Evolutionary conservation across 1,284 basidiomycete species (phyloP), one percentile per base, ranked within the genome.

Genomic region (Sanguinoderma infundibulare): DNA sequence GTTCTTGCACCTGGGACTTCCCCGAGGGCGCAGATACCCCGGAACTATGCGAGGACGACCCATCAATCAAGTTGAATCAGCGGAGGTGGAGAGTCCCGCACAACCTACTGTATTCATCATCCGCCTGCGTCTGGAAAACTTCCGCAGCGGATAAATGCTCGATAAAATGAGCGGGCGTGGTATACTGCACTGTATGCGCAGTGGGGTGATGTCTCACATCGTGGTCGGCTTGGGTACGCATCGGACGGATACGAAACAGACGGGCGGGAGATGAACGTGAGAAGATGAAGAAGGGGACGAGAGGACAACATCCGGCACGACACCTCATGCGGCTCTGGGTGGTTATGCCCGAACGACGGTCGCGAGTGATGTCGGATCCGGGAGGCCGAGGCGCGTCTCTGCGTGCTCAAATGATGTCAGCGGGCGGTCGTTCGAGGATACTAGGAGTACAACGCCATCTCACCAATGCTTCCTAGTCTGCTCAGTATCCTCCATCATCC

Each of bases 181-280:
- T 15, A 22, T 3, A 46, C 14, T 26, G 42, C 24, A 5, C 42
- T 15, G 28, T 15, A 26, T 12, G 42, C 42, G 17, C 17, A 22
- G 24, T 15, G 42, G 42, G 24, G 12, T 26, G 20, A 15, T 8
- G 17, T 40, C 8, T 17, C 39, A 34, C 34, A 40, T 17, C 39
- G 15, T n/a, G 42, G 42, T 46, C 9, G 24, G 22, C 49, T 24
- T 44, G 30, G 53, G 32, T 9, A 42, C 35, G n/a, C n/a, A n/a
- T n/a, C n/a, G n/a, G n/a, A n/a, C n/a, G n/a, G n/a, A n/a, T 24
- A 20, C 42, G 3, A 28, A 26, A n/a, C n/a, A n/a, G n/a, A 35
- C 26, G 38, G 20, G 14, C 20, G 34, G 52, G 61, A 65, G 40
- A 65, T 65, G 61, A 61, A 57, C 59, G 64, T 66, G 61, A 40